phyloP scores from a whole-genome alignment of 2,329 filamentous ascomycete genomes.

The Tolypocladium guangdongense region DNA sequence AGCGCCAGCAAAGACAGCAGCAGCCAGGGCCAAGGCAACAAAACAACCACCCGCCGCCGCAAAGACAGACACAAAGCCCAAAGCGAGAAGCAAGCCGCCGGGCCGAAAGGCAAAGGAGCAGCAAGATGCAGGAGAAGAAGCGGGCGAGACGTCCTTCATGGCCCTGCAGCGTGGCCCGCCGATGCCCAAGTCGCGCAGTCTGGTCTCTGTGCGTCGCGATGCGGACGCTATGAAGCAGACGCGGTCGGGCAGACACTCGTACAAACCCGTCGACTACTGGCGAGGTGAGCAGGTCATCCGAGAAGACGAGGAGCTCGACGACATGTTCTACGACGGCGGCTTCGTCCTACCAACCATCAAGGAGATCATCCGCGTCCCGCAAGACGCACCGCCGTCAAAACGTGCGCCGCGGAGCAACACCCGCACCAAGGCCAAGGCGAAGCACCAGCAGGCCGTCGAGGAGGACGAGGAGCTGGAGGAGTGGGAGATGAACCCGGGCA shows the following conservation, averaged over 20 bases:
- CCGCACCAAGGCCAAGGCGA: conserved; percentile 18
- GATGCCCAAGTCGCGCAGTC: conserved; percentile 41
- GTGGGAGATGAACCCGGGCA: conserved; percentile 61
- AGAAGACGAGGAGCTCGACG: conserved; percentile 45
- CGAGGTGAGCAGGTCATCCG: conserved; percentile 70
- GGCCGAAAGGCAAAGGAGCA: conserved; percentile 24
- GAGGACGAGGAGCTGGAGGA: conserved; percentile 50
- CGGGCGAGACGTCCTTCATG: conserved; percentile 33
- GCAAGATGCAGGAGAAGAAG: conserved; percentile 23
- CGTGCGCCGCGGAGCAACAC: conserved; percentile 15
- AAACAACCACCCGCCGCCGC: not conserved
- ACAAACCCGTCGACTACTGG: conserved; percentile 76
- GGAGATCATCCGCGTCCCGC: conserved; percentile 60
- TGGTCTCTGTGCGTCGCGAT: conserved; percentile 40
- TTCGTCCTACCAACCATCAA: conserved; percentile 63
- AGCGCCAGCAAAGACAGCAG: conserved; percentile 9
- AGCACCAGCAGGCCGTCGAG: conserved; percentile 22
- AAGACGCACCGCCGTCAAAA: conserved; percentile 36
- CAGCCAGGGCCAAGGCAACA: conserved; percentile 1
- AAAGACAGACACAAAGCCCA: conserved; percentile 6
- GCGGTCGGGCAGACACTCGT: conserved; percentile 68
- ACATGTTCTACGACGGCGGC: conserved; percentile 27
- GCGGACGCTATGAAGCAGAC: conserved; percentile 45
- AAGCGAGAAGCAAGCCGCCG: conserved; percentile 12
- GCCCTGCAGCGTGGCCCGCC: conserved; percentile 44